phyloP scores from a whole-genome alignment of 169 alveolate species.

The Eimeria tenella region DNA sequence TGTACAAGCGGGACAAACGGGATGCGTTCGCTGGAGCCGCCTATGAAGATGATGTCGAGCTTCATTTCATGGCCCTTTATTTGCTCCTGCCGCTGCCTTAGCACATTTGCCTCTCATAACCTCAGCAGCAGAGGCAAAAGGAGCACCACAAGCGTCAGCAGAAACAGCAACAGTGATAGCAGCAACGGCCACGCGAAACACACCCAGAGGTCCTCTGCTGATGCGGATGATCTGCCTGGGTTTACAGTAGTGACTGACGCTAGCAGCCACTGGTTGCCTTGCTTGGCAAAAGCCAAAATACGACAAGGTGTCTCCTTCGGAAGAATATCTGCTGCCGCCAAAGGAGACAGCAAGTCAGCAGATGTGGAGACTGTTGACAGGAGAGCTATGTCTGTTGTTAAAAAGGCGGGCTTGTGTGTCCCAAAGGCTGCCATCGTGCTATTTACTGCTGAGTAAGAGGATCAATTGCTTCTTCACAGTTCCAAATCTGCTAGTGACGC shows the following conservation, averaged over 20 bases:
- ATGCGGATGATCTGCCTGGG: no score
- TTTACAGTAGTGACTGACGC: background rate
- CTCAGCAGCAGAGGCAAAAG: no score
- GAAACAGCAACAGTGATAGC: background rate
- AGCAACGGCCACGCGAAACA: background rate
- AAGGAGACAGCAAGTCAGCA: conserved; percentile 33
- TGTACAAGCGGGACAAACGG: no score
- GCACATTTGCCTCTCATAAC: no score
- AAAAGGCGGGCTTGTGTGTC: background rate
- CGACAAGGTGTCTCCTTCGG: conserved; percentile 14
- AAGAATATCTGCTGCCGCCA: conserved; percentile 22
- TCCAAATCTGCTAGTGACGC: background rate
- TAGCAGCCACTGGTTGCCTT: conserved; percentile 57
- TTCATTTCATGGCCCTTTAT: background rate
- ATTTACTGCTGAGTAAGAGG: conserved; percentile 36
- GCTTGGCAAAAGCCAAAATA: conserved; percentile 22
- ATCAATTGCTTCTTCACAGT: background rate
- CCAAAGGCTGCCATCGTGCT: conserved; percentile 34
- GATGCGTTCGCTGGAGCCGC: no score
- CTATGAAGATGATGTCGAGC: background rate
- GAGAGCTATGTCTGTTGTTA: conserved; percentile 5
- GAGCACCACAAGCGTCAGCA: background rate
- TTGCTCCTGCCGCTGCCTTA: background rate
- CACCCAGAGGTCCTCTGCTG: background rate
- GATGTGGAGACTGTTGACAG: background rate